These are phyloP conservation scores for Mucor lusitanicus DNA, from an alignment of 371 early-diverging fungal genomes.

Conservation along the genomic window DNA sequence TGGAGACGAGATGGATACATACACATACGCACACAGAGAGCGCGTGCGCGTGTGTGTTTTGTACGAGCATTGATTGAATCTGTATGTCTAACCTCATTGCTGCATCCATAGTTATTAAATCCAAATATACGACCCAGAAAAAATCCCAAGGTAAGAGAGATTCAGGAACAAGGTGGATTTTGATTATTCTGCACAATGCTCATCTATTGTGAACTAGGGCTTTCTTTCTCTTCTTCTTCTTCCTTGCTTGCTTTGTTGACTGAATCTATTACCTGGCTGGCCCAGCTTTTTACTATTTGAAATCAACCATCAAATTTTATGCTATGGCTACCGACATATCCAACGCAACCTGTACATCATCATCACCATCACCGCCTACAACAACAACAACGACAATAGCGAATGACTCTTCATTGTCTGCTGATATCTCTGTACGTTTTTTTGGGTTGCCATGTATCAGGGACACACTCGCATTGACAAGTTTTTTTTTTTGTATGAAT, in stretches of 20 bases:
- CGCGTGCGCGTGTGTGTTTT: not conserved
- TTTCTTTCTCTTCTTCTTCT: not conserved
- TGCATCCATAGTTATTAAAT: not conserved
- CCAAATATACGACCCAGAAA: not conserved
- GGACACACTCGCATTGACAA: not conserved
- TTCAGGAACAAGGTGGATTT: not conserved
- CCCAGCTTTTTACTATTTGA: slow-evolving; percentile 8
- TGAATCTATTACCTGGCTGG: slow-evolving; percentile 16
- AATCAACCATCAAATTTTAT: slow-evolving; percentile 5
- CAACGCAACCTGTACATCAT: not conserved
- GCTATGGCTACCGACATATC: slow-evolving; percentile 17
- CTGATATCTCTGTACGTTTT: not conserved
- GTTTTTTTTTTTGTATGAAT: not conserved
- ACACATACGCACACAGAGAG: too few species aligned
- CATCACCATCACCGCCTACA: not conserved
- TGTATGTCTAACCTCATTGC: not conserved
- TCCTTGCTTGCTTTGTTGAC: not conserved
- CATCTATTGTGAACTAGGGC: not conserved
- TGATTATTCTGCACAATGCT: not conserved
- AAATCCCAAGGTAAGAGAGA: not conserved
- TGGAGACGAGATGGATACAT: not conserved
- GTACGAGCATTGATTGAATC: not conserved
- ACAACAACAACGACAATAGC: not conserved
- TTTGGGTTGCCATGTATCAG: too few species aligned
- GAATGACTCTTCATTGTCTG: not conserved